These are phyloP conservation scores for Cutaneotrichosporon cyanovorans DNA, from an alignment of 1,284 basidiomycete genomes.

Conservation along the genomic window DNA sequence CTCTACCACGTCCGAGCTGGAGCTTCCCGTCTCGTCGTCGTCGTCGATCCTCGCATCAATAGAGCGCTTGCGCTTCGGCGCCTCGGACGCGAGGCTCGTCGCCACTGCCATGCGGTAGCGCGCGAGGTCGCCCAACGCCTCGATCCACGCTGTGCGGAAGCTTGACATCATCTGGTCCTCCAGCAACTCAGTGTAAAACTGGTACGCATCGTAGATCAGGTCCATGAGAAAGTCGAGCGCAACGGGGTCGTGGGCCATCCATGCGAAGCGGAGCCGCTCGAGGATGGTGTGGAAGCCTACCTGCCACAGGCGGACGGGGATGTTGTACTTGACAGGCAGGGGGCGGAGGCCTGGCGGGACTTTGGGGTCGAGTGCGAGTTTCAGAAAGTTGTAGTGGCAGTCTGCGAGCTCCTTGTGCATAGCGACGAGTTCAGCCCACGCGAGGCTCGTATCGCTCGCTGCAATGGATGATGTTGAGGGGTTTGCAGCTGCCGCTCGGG, in stretches of 20 bases:
- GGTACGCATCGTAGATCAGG: constrained; percentile 91
- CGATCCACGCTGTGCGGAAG: constrained; percentile 82
- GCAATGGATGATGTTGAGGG: too few relatives aligned
- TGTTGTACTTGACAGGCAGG: constrained; percentile 89
- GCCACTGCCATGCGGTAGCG: constrained; percentile 91
- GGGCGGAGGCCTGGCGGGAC: constrained; percentile 79
- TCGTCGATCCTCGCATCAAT: constrained; percentile 21
- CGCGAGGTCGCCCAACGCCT: constrained; percentile 91
- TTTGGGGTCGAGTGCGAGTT: constrained; percentile 74
- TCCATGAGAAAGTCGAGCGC: constrained; percentile 68
- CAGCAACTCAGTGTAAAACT: constrained; percentile 80
- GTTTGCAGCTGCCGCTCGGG: constrained; percentile 12
- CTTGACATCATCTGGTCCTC: constrained; percentile 66
- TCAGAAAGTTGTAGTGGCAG: constrained; percentile 76
- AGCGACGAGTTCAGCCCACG: constrained; percentile 43
- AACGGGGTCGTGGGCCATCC: constrained; percentile 41
- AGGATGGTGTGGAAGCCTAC: constrained; percentile 83
- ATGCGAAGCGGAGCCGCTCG: constrained; percentile 78
- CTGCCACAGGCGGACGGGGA: constrained; percentile 87
- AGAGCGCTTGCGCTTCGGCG: constrained; percentile 18
- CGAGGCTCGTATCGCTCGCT: constrained; percentile 22
- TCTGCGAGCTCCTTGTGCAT: constrained; percentile 60
- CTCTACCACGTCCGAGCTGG: too few relatives aligned
- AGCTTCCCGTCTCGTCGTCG: constrained; percentile 26
- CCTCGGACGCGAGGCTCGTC: constrained; percentile 41